A percentile compares a stretch with the other conserved stretches of the same genome.
phyloP scores from a whole-genome alignment of 352 stramenopile genomes.

The Pythium volutum region DNA sequence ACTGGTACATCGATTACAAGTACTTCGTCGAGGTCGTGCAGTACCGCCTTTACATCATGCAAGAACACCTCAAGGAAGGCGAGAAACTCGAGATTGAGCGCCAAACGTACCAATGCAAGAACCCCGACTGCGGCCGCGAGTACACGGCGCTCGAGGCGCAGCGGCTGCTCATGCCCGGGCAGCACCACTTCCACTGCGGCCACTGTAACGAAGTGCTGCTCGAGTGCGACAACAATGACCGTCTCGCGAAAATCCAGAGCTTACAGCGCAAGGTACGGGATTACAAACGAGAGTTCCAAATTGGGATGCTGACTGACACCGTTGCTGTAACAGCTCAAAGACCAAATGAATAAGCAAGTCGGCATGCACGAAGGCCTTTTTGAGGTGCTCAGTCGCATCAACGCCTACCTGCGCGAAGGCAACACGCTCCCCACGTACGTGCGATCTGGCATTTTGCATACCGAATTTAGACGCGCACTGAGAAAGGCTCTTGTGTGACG shows the following conservation, averaged over 20 bases:
- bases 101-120: slow-evolving; percentile 84
- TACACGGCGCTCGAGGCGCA: slow-evolving; percentile 87
- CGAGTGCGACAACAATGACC: slow-evolving; percentile 88
- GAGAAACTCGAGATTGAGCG: slow-evolving; percentile 87
- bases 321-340: slow-evolving; percentile 53
- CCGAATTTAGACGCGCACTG: neutral
- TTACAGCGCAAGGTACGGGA: slow-evolving; percentile 67
- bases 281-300: neutral
- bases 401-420: slow-evolving; percentile 76
- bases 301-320: neutral
- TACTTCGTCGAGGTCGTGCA: slow-evolving; percentile 90
- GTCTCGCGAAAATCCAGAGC: slow-evolving; percentile 65
- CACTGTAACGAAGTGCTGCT: slow-evolving; percentile 85
- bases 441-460: neutral
- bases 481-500: neutral
- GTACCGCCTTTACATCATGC: slow-evolving; percentile 86
- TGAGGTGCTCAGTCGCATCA: slow-evolving; percentile 78
- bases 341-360: slow-evolving; percentile 87
- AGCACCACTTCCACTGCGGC: slow-evolving; percentile 83
- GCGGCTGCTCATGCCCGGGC: slow-evolving; percentile 72
- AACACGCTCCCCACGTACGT: slow-evolving; percentile 55
- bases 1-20: slow-evolving; percentile 93
- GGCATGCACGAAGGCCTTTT: slow-evolving; percentile 85
- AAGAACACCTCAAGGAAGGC: slow-evolving; percentile 82
- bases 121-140: slow-evolving; percentile 80